These are phyloP conservation scores for Ormosia semicastrata DNA, from an alignment of 306 rosid genomes.

Conservation along the genomic window DNA sequence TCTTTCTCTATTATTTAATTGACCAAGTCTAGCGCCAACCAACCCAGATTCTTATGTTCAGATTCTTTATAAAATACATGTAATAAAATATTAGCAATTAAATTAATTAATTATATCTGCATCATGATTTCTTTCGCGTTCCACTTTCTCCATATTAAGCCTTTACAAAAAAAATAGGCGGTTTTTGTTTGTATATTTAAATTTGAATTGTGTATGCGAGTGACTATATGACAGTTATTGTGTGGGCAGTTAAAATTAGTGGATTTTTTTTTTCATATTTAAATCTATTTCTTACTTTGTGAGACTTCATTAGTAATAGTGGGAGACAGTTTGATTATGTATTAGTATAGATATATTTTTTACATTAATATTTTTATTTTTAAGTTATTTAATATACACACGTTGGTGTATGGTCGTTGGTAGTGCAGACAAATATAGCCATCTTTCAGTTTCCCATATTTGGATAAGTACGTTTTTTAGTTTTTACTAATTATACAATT, in stretches of 20 bases:
- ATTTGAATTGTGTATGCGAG: neutral
- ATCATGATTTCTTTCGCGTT: neutral
- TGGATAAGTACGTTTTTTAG: conserved; percentile 26
- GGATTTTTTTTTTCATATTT: neutral
- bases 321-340: neutral
- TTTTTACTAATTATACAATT: conserved; percentile 28
- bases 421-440: conserved; percentile 35
- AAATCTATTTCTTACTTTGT: neutral
- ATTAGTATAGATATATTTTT: neutral
- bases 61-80: neutral
- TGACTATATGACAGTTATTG: neutral
- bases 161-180: neutral
- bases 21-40: neutral
- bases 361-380: neutral
- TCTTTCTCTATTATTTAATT: neutral
- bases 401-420: conserved; percentile 39
- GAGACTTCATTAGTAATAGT: neutral
- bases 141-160: neutral
- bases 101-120: neutral
- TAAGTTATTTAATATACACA: conserved; percentile 20
- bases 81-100: neutral
- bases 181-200: neutral
- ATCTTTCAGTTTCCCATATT: conserved; percentile 14
- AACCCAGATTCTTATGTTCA: neutral
- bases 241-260: neutral